A percentile compares a stretch with the other conserved stretches of the same genome.
Evolutionary conservation across 495 filamentous ascomycete species (phyloP).

Genomic region (Cudoniella acicularis): DNA sequence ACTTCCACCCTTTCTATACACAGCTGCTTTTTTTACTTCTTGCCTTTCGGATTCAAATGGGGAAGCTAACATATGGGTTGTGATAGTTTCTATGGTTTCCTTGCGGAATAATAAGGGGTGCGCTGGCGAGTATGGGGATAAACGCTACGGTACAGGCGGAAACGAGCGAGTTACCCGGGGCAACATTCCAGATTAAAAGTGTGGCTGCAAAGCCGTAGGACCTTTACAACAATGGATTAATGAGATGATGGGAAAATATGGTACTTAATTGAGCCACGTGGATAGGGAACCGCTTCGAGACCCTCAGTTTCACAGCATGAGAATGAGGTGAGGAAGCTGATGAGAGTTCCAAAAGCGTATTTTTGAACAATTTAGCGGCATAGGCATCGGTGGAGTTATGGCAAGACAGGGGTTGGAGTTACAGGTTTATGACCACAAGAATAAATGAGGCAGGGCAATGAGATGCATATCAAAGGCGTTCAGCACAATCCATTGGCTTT

Average conservation of each 20-base stretch:
- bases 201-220: conserved; percentile 50
- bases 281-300: background rate
- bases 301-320: background rate
- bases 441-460: background rate
- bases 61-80: conserved; percentile 6
- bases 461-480: background rate
- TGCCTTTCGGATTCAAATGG: too few relatives aligned
- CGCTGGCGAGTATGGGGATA: conserved; percentile 85
- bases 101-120: conserved; percentile 84
- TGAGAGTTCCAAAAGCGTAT: background rate
- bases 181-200: conserved; percentile 96
- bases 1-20: conserved; percentile 4
- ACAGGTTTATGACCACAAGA: background rate
- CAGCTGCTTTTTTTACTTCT: too few relatives aligned
- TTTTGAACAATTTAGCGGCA: conserved; percentile 22
- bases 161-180: conserved; percentile 76
- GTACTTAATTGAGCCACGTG: background rate
- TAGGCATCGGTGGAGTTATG: conserved; percentile 8
- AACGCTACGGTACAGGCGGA: conserved; percentile 88
- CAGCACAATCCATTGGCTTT: background rate
- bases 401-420: background rate
- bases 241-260: background rate
- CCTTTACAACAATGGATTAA: background rate
- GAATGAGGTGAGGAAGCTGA: background rate
- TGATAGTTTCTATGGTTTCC: conserved; percentile 88